A percentile compares a stretch with the other conserved stretches of the same genome.
phyloP scores from a whole-genome alignment of 2,329 filamentous ascomycete genomes.

The Paracorniculantispora psalliotae region DNA sequence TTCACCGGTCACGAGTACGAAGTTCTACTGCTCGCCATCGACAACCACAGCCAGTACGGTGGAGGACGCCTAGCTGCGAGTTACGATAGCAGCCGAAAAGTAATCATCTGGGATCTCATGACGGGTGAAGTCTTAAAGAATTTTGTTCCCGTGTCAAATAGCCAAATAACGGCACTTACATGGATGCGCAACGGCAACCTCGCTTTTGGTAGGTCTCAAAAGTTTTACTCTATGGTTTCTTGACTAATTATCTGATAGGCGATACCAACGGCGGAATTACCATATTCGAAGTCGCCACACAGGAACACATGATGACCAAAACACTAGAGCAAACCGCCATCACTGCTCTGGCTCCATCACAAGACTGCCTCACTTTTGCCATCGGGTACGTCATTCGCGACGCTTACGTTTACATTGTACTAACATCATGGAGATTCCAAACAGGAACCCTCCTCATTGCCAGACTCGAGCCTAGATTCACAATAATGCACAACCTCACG shows the following conservation, averaged over 20 bases:
- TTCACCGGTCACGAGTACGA: slow-evolving; percentile 82
- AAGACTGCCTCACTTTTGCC: slow-evolving; percentile 90
- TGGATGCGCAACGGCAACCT: slow-evolving; percentile 99
- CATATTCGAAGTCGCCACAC: slow-evolving; percentile 87
- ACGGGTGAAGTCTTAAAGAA: slow-evolving; percentile 85
- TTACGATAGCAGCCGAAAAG: slow-evolving; percentile 85
- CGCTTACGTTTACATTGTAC: too few species aligned
- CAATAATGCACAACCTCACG: slow-evolving; percentile 85
- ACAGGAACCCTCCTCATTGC: slow-evolving; percentile 93
- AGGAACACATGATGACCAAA: slow-evolving; percentile 83
- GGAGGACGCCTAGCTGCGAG: slow-evolving; percentile 84
- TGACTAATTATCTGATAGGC: slow-evolving; percentile 46
- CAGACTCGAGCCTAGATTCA: slow-evolving; percentile 84
- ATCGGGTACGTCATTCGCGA: slow-evolving; percentile 76
- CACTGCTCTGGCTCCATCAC: slow-evolving; percentile 82
- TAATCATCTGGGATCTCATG: slow-evolving; percentile 94
- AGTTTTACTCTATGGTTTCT: background rate
- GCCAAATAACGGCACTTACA: slow-evolving; percentile 67
- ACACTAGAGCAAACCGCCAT: slow-evolving; percentile 91
- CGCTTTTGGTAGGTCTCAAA: slow-evolving; percentile 72
- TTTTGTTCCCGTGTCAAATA: slow-evolving; percentile 81
- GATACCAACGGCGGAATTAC: slow-evolving; percentile 92
- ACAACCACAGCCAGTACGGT: slow-evolving; percentile 84
- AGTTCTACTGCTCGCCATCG: slow-evolving; percentile 77
- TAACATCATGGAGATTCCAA: slow-evolving; percentile 61